Conservation (phyloP, 148 eudicot genomes). For the Hydrangea macrophylla region DNA sequence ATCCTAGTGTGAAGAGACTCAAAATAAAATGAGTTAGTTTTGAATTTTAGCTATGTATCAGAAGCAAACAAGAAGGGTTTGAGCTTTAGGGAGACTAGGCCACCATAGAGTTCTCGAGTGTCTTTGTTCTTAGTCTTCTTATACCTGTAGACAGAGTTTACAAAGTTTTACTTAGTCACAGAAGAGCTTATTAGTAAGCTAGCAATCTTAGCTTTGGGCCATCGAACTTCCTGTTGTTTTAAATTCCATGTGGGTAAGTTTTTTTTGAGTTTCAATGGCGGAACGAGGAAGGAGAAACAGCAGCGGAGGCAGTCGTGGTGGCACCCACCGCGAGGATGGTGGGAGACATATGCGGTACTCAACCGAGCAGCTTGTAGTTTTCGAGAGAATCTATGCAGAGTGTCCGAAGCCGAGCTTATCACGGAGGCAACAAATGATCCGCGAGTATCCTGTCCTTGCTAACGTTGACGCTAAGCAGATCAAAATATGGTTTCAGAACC, state of each 20-base stretch:
- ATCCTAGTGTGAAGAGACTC: background rate
- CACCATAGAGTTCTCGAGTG: background rate
- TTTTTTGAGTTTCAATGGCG: conserved; percentile 1
- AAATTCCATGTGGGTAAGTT: background rate
- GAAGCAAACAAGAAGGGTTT: background rate
- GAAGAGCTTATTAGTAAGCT: background rate
- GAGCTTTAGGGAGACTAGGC: background rate
- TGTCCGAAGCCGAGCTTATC: conserved; percentile 16
- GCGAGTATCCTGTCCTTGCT: conserved; percentile 7
- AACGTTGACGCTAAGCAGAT: conserved; percentile 16
- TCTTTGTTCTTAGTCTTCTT: background rate
- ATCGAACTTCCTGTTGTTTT: background rate
- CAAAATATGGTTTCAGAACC: conserved; percentile 22
- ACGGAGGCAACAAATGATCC: conserved; percentile 3
- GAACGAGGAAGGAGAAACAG: background rate
- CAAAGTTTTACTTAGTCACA: background rate
- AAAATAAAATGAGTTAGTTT: background rate
- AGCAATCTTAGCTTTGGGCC: background rate
- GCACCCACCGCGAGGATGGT: background rate
- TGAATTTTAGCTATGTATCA: background rate
- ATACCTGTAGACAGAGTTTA: background rate
- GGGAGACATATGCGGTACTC: conserved; percentile 9
- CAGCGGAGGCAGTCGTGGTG: background rate
- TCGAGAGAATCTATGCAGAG: conserved; percentile 13
- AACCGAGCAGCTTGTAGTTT: conserved; percentile 12